Evolutionary conservation across 2,329 filamentous ascomycete species (phyloP), one percentile per base, ranked within the genome.

Genomic region (Arthroderma sp.): DNA sequence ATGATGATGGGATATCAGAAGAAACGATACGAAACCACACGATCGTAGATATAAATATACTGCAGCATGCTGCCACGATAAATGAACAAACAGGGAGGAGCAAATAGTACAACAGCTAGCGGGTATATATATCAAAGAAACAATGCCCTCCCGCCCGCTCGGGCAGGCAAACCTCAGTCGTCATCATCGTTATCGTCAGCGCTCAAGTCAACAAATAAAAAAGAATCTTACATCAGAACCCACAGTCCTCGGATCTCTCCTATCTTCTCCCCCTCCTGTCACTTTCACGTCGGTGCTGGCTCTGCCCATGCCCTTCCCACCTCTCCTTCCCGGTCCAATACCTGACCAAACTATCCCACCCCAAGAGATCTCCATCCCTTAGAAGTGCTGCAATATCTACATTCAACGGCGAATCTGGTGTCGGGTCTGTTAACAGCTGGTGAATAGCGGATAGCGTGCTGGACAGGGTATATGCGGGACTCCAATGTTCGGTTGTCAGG

Each of bases 401-500:
- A 51, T 72, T 72, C 39, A 72, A 52, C 40, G 69, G 69, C 44
- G 64, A 68, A 37, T 72, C 69, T 7, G 67, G 60, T 10, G 61
- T 56, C 28, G 69, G 68, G 44, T 68, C 62, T 6, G 57, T 66
- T 41, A 72, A 55, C 46, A 72, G 53, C 55, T 68, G 64, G 44
- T 71, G 68, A 28, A 72, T 63, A 4, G 69, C 67, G 6, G 62
- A 62, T 43, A 71, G 54, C 2, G 65, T 69, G n/a, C 57, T 58
- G 9, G 60, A 63, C 4, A 96, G 74, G 36, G 81, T 88, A 63
- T 94, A 91, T 11, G 85, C 80, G 1, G 88, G 85, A 47, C 84
- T 83, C 89, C 89, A 96, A 11, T 81, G 74, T 58, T 70, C 65
- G 0, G 68, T 70, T 48, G 76, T 78, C 42, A 98, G 72, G 50